These are phyloP conservation scores for Thraustotheca clavata DNA, from an alignment of 352 stramenopile genomes.

Conservation along the genomic window DNA sequence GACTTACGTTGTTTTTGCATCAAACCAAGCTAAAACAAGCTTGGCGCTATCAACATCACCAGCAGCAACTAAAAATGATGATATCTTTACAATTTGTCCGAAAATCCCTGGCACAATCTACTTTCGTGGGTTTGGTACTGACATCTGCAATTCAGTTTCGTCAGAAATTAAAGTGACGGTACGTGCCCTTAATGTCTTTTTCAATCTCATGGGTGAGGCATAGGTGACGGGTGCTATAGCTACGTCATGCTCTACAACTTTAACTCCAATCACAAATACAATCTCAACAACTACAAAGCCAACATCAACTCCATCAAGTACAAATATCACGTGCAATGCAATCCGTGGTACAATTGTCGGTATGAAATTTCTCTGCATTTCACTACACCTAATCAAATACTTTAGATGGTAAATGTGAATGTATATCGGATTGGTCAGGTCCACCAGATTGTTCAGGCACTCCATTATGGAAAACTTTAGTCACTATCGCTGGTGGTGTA, in stretches of 20 bases:
- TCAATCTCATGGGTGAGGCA: neutral
- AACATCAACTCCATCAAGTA: neutral
- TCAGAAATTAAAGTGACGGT: slow-evolving; percentile 6
- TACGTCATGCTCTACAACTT: neutral
- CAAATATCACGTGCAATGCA: neutral
- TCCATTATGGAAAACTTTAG: slow-evolving; percentile 46
- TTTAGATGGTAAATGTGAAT: slow-evolving; percentile 32
- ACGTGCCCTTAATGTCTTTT: neutral
- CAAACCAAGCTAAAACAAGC: slow-evolving; percentile 15
- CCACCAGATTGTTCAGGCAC: slow-evolving; percentile 41
- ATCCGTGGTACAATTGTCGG: slow-evolving; percentile 4
- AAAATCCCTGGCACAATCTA: slow-evolving; percentile 16
- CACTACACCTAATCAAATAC: neutral
- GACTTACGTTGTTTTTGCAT: slow-evolving; percentile 13
- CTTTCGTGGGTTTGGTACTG: slow-evolving; percentile 11
- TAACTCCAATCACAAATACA: neutral
- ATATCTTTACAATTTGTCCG: slow-evolving; percentile 8
- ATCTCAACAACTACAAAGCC: neutral
- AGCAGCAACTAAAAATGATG: neutral
- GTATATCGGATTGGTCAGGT: slow-evolving; percentile 50
- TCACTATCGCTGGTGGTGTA: slow-evolving; percentile 48
- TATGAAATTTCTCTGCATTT: too few relatives aligned
- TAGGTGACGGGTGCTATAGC: neutral
- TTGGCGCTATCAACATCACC: slow-evolving; percentile 6
- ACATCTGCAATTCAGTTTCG: slow-evolving; percentile 19